A percentile compares a stretch with the other conserved stretches of the same genome.
phyloP scores from a whole-genome alignment of 1,284 basidiomycete genomes.

The Lentinus polychrous region DNA sequence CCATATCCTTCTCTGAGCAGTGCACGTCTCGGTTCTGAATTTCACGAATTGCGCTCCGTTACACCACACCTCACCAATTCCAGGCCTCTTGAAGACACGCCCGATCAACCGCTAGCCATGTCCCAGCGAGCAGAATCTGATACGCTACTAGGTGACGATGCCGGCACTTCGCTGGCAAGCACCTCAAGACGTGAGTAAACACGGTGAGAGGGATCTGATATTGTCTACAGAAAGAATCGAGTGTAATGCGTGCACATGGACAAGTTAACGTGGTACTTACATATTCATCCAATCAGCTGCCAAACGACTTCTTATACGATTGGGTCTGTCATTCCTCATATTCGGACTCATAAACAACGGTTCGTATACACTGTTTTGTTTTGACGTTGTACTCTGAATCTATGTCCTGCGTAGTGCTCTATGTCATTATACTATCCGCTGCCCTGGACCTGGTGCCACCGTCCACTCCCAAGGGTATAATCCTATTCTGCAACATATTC shows the following conservation, averaged over 20 bases:
- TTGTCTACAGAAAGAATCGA: no score
- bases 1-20: no score
- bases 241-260: no score
- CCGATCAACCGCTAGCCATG: no score
- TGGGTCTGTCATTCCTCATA: conserved; percentile 47
- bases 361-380: conserved; percentile 14
- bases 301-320: conserved; percentile 19
- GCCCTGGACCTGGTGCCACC: conserved; percentile 92
- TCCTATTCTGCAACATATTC: conserved; percentile 87
- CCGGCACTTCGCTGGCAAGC: not conserved
- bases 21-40: no score
- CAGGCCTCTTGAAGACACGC: no score
- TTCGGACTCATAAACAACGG: conserved; percentile 57
- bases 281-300: not conserved
- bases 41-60: no score
- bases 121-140: not conserved
- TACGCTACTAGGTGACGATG: not conserved
- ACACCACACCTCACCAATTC: no score
- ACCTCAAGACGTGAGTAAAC: not conserved
- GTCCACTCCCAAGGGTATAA: conserved; percentile 87
- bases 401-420: conserved; percentile 52
- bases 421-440: conserved; percentile 95
- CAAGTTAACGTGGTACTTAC: no score
- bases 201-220: no score
- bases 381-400: not conserved